Evolutionary conservation across 768 basidiomycete genomes (phyloP).

Genomic region (Roridomyces roridus): DNA sequence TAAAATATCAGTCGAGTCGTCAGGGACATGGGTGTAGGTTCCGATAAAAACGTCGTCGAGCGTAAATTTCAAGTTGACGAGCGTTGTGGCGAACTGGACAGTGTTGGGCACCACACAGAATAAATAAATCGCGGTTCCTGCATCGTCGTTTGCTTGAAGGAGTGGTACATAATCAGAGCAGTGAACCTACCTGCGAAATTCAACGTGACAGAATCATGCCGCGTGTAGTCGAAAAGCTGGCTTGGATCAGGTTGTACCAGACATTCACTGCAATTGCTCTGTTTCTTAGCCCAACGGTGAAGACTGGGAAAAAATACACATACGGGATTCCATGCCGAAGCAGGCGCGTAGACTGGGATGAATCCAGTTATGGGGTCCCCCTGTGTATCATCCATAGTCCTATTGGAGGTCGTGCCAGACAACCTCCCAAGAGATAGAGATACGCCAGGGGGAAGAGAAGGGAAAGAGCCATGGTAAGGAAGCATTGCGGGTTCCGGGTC

Average conservation of each 20-base stretch:
- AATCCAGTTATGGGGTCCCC: conserved; percentile 8
- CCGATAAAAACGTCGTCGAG: conserved; percentile 1
- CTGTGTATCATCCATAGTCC: conserved; percentile 10
- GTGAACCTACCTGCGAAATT: background rate
- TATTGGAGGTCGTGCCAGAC: conserved; percentile 2
- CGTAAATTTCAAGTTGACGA: background rate
- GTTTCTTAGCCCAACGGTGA: background rate
- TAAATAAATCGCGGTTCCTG: conserved; percentile 5
- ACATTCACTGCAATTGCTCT: background rate
- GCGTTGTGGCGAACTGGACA: background rate
- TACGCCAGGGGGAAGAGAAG: background rate
- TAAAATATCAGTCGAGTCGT: background rate
- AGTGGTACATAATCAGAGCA: background rate
- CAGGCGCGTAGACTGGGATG: background rate
- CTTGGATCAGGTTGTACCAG: conserved; percentile 1
- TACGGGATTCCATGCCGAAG: background rate
- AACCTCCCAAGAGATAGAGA: background rate
- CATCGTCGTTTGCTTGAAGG: background rate
- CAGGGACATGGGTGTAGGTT: background rate
- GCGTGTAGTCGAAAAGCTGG: background rate
- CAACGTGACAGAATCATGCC: conserved; percentile 7
- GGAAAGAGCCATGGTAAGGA: background rate
- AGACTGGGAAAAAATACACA: background rate
- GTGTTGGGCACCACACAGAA: conserved; percentile 2
- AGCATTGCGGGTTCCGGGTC: too few species aligned